phyloP scores from a whole-genome alignment of 352 stramenopile species.

The Pythium utonaiense region DNA sequence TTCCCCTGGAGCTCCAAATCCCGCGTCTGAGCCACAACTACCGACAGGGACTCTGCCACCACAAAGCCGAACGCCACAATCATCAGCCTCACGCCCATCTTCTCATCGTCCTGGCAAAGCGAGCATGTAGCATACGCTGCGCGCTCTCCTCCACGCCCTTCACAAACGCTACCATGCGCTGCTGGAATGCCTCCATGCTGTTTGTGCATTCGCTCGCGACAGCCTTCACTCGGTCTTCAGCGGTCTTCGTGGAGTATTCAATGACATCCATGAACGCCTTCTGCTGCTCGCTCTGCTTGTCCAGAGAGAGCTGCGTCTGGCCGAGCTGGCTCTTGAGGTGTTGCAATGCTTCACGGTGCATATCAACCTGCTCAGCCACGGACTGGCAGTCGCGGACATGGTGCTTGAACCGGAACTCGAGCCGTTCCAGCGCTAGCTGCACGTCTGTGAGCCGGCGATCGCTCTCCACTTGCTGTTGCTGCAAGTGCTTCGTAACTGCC shows the following conservation, averaged over 20 bases:
- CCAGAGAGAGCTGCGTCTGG: slow-evolving; percentile 38
- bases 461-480: slow-evolving; percentile 43
- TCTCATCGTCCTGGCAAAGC: background rate
- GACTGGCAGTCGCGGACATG: slow-evolving; percentile 48
- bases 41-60: slow-evolving; percentile 32
- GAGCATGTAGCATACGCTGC: slow-evolving; percentile 27
- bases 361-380: slow-evolving; percentile 42
- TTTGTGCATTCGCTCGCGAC: slow-evolving; percentile 25
- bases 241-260: slow-evolving; percentile 29
- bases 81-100: background rate
- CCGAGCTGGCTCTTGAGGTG: slow-evolving; percentile 35
- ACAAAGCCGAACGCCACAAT: background rate
- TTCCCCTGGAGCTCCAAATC: slow-evolving; percentile 43
- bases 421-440: slow-evolving; percentile 41
- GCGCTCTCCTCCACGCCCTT: slow-evolving; percentile 42
- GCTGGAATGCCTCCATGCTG: slow-evolving; percentile 43
- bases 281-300: slow-evolving; percentile 49
- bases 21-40: slow-evolving; percentile 34
- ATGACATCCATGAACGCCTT: slow-evolving; percentile 42
- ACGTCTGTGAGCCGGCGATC: slow-evolving; percentile 43
- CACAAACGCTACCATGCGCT: slow-evolving; percentile 41
- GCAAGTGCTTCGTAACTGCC: slow-evolving; percentile 33
- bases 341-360: slow-evolving; percentile 42
- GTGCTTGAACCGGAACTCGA: slow-evolving; percentile 75
- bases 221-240: slow-evolving; percentile 28